Evolutionary conservation across 2,329 filamentous ascomycete genomes (phyloP), one percentile per base, ranked within the genome.

Genomic region (Periconia sp.): DNA sequence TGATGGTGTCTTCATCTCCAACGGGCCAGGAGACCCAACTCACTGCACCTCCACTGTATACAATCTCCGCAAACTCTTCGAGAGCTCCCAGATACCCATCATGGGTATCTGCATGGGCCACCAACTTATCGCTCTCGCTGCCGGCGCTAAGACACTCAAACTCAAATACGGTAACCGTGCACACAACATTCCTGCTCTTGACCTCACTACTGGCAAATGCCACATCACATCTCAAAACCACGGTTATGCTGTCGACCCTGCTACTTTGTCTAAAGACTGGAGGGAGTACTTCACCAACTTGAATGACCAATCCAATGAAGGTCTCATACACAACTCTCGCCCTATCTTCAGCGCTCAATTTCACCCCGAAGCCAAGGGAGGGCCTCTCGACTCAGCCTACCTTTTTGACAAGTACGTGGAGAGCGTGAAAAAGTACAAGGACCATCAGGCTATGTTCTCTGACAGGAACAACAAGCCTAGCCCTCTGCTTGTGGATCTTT

Each of bases 191-290:
- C 94, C 94, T 9, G 92, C 92, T 56, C 81, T 97, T 54, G 93
- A 97, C 74, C 82, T 97, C 74, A 96, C 90, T 56, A 97, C 93
- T 37, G 93, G 94, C 53, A 91, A 93, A 76, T 97, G 94, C 85
- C 93, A 97, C 81, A 97, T 97, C 76, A 97, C 93, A 54, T 92
- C 88, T 75, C 94, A 99, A 82, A 97, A 97, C 81, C 94, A 97
- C 79, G 94, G 94, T 58, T 99, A 97, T 70, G 94, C 93, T 42
- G 90, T 99, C 55, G 93, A 97, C 70, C 85, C 90, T 6, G 82
- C 83, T 55, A 96, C 91, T 11, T 82, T 99, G 41, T 85, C 90
- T 50, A 81, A 79, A 51, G 92, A 97, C 37, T 99, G 92, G 86
- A 94, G 92, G 82, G 93, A 96, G 76, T 97, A 96, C 83, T 99